These are phyloP conservation scores for Danielia reshetovae DNA, from an alignment of 805 yeast genomes.

Conservation along the genomic window DNA sequence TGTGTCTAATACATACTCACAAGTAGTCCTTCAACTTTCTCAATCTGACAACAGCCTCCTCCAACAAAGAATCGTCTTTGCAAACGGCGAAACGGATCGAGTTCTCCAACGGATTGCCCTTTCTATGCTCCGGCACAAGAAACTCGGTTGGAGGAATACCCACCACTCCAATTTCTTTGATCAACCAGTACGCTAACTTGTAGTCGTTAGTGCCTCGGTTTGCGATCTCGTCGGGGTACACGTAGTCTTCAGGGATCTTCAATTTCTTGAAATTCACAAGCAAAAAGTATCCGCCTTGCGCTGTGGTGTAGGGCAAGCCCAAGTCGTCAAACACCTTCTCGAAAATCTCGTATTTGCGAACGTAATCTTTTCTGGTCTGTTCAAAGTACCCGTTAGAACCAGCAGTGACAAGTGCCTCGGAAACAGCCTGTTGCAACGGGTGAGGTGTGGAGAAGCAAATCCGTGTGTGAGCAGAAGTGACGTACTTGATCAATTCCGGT, in stretches of 20 bases:
- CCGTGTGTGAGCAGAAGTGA: conserved; percentile 86
- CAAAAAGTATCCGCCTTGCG: conserved; percentile 93
- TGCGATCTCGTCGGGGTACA: conserved; percentile 65
- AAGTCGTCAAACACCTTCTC: conserved; percentile 79
- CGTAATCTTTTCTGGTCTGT: conserved; percentile 62
- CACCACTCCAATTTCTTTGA: conserved; percentile 88
- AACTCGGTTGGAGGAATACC: conserved; percentile 98
- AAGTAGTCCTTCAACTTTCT: conserved; percentile 62
- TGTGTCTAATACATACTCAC: conserved; percentile 8
- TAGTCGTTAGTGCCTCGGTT: conserved; percentile 75
- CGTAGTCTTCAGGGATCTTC: conserved; percentile 69
- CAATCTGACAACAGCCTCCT: conserved; percentile 77
- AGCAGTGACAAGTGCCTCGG: conserved; percentile 69
- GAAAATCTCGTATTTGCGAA: conserved; percentile 68
- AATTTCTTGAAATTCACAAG: conserved; percentile 84
- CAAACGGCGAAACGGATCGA: conserved; percentile 93
- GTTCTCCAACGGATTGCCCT: conserved; percentile 71
- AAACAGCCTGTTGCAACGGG: conserved; percentile 89
- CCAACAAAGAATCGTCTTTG: conserved; percentile 78
- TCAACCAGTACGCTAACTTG: conserved; percentile 87
- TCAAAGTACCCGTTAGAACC: conserved; percentile 62
- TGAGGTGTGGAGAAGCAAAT: conserved; percentile 90
- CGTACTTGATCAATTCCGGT: conserved; percentile 75
- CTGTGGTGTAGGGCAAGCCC: conserved; percentile 80
- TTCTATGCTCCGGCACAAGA: conserved; percentile 57